Evolutionary conservation across 1,139 yeast species (phyloP).

Genomic region (Suhomyces anneliseae): DNA sequence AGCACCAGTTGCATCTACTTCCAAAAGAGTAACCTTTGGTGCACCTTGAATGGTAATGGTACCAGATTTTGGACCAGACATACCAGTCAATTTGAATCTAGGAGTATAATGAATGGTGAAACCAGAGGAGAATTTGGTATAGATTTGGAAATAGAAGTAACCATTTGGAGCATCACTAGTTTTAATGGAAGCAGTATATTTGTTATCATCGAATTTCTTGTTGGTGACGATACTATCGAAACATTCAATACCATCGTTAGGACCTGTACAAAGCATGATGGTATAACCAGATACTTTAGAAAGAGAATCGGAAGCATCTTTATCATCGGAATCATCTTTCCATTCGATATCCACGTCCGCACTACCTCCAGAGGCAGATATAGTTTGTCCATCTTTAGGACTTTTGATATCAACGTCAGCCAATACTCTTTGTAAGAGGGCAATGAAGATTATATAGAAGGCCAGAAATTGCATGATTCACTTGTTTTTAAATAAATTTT

Average conservation of each 20-base stretch:
- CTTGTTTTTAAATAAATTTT: neutral
- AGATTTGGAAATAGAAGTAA: conserved; percentile 67
- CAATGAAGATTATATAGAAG: conserved; percentile 7
- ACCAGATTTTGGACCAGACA: conserved; percentile 58
- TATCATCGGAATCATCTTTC: conserved; percentile 57
- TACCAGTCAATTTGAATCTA: conserved; percentile 64
- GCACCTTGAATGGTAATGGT: conserved; percentile 18
- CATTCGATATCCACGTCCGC: conserved; percentile 56
- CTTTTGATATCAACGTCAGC: conserved; percentile 61
- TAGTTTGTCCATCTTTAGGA: conserved; percentile 53
- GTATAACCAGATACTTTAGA: conserved; percentile 46
- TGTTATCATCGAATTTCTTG: conserved; percentile 22
- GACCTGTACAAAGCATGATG: conserved; percentile 69
- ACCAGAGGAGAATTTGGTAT: conserved; percentile 42
- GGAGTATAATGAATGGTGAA: conserved; percentile 69
- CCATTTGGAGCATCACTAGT: conserved; percentile 58
- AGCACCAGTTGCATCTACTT: conserved; percentile 29
- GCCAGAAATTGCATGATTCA: conserved; percentile 2
- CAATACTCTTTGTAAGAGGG: conserved; percentile 12
- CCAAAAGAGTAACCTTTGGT: conserved; percentile 8
- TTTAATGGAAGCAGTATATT: conserved; percentile 44
- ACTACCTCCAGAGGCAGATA: conserved; percentile 48
- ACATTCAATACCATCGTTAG: conserved; percentile 48
- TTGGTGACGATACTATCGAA: conserved; percentile 30
- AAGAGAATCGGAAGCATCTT: conserved; percentile 38